Conservation (phyloP, 805 yeast genomes). For the Pachysolen tannophilus region DNA sequence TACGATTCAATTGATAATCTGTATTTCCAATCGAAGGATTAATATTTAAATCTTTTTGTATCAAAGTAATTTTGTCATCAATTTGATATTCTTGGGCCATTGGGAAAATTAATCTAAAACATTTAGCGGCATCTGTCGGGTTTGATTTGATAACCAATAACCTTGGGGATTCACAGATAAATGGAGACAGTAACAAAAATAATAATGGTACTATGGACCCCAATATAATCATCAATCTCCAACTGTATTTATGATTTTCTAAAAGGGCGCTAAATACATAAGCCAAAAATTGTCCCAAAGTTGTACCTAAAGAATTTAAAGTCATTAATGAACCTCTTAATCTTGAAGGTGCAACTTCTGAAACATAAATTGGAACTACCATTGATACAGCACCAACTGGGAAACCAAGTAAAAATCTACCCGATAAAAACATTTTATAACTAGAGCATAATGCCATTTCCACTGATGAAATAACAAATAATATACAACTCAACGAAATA, state of each 20-base stretch:
- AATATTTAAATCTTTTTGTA: conserved; percentile 37
- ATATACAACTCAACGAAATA: conserved; percentile 32
- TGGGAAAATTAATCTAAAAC: conserved; percentile 36
- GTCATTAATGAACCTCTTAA: conserved; percentile 30
- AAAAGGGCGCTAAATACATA: conserved; percentile 29
- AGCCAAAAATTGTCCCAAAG: conserved; percentile 42
- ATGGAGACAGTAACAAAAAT: conserved; percentile 26
- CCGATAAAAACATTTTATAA: conserved; percentile 36
- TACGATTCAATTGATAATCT: conserved; percentile 22
- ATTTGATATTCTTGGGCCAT: conserved; percentile 34
- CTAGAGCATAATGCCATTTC: conserved; percentile 34
- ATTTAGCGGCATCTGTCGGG: conserved; percentile 28
- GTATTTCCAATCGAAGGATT: no score
- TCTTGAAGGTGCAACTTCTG: conserved; percentile 40
- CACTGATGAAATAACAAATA: conserved; percentile 13
- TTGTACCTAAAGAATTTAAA: conserved; percentile 35
- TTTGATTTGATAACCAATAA: conserved; percentile 28
- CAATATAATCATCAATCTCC: conserved; percentile 31
- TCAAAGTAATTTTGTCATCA: conserved; percentile 34
- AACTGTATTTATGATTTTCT: conserved; percentile 20
- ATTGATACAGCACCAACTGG: conserved; percentile 71
- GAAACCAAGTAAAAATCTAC: conserved; percentile 59
- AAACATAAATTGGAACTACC: conserved; percentile 50
- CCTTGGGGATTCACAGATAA: conserved; percentile 47
- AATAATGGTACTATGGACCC: conserved; percentile 34